These are phyloP conservation scores for Collybia nuda DNA, from an alignment of 768 basidiomycete species.

Conservation along the genomic window DNA sequence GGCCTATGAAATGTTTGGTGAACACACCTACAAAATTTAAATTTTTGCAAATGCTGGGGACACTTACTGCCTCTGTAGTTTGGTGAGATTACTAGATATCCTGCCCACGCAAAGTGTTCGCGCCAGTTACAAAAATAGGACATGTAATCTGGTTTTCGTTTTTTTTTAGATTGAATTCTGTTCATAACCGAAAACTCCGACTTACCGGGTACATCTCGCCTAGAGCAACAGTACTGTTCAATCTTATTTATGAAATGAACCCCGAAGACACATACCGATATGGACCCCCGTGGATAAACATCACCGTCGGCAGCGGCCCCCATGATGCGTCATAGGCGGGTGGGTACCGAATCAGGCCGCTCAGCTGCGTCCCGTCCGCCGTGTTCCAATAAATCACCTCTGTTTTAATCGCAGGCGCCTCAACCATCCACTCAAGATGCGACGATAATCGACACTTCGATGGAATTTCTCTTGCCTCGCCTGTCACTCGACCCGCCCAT, in stretches of 20 bases:
- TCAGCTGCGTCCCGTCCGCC: constrained; percentile 26
- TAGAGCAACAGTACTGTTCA: constrained; percentile 9
- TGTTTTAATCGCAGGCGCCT: constrained; percentile 22
- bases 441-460: constrained; percentile 25
- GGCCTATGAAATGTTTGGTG: constrained; percentile 16
- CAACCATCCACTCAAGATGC: constrained; percentile 30
- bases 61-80: constrained; percentile 35
- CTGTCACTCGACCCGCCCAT: constrained; percentile 26
- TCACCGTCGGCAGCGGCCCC: constrained; percentile 23
- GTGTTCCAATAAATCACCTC: constrained; percentile 28
- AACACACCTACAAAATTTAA: neutral
- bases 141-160: constrained; percentile 29
- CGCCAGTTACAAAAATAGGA: constrained; percentile 39
- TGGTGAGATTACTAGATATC: constrained; percentile 34
- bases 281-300: constrained; percentile 34
- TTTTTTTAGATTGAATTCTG: neutral
- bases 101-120: constrained; percentile 30
- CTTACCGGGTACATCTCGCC: constrained; percentile 27
- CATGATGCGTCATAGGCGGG: constrained; percentile 19
- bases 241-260: neutral
- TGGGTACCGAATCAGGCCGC: constrained; percentile 31
- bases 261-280: constrained; percentile 21
- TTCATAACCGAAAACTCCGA: neutral
- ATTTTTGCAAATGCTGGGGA: neutral
- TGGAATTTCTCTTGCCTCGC: constrained; percentile 8